Conservation (phyloP, 208 protist genomes). For the Leishmania tarentolae region DNA sequence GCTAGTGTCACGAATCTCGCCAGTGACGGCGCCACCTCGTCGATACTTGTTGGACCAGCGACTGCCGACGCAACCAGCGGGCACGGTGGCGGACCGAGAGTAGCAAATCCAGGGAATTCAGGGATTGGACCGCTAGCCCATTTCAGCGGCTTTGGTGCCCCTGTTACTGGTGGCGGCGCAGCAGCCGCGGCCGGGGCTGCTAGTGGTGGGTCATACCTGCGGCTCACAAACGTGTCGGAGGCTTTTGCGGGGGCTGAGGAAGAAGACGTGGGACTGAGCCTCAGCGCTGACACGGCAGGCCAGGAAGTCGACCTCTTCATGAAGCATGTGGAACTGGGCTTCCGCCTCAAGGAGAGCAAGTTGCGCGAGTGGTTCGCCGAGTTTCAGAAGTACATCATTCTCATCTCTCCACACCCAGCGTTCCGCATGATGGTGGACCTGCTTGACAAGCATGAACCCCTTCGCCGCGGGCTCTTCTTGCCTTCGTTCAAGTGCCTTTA, state of each 20-base stretch:
- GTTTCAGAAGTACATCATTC: conserved; percentile 89
- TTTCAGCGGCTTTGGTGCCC: conserved; percentile 6
- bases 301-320: conserved; percentile 82
- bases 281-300: conserved; percentile 18
- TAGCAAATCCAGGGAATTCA: conserved; percentile 21
- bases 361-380: conserved; percentile 90
- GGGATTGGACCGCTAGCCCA: not conserved
- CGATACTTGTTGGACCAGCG: conserved; percentile 5
- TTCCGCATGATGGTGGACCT: conserved; percentile 92
- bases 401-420: conserved; percentile 83
- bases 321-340: conserved; percentile 81
- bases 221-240: conserved; percentile 25
- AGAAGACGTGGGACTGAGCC: conserved; percentile 26
- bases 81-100: conserved; percentile 1
- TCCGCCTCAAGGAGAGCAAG: conserved; percentile 77
- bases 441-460: conserved; percentile 90
- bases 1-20: conserved; percentile 24
- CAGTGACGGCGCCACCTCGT: conserved; percentile 20
- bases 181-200: conserved; percentile 5
- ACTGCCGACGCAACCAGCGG: conserved; percentile 5
- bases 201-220: conserved; percentile 29
- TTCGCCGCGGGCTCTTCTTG: conserved; percentile 88
- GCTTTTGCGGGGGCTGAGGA: conserved; percentile 25
- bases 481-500: conserved; percentile 91
- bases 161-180: not conserved